A percentile compares a stretch with the other conserved stretches of the same genome.
These are phyloP conservation scores for Lactarius pseudohatsudake DNA, from an alignment of 768 basidiomycete genomes.

Conservation along the genomic window DNA sequence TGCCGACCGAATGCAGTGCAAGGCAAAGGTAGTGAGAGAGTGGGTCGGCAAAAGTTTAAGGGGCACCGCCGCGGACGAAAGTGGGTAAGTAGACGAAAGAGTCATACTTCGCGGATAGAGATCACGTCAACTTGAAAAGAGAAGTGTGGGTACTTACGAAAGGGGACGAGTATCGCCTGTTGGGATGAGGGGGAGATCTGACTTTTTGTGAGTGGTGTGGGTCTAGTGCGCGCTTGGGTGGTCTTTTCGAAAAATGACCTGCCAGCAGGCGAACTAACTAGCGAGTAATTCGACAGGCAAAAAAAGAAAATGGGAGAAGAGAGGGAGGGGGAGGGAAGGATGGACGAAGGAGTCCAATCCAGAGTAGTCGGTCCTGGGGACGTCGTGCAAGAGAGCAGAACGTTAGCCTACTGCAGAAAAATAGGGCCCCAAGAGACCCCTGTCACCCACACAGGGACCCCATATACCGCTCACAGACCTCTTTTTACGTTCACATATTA, in stretches of 20 bases:
- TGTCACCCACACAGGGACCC: neutral
- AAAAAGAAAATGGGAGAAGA: constrained; percentile 14
- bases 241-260: constrained; percentile 32
- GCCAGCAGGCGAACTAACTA: constrained; percentile 33
- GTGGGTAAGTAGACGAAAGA: neutral
- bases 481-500: neutral
- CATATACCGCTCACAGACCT: neutral
- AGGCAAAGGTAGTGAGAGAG: neutral
- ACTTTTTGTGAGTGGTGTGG: constrained; percentile 24
- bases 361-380: constrained; percentile 29
- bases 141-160: constrained; percentile 24
- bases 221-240: constrained; percentile 25
- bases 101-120: neutral
- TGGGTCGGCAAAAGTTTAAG: neutral
- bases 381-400: constrained; percentile 19
- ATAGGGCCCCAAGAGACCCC: constrained; percentile 1
- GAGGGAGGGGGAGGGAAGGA: constrained; percentile 17
- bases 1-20: neutral
- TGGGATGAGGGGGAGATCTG: constrained; percentile 25
- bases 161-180: constrained; percentile 26
- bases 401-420: neutral
- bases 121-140: neutral
- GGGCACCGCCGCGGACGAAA: neutral
- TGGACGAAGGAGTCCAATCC: constrained; percentile 30
- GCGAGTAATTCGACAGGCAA: constrained; percentile 29